Conservation (phyloP, 306 rosid genomes). For the Herpetospermum pedunculosum region DNA sequence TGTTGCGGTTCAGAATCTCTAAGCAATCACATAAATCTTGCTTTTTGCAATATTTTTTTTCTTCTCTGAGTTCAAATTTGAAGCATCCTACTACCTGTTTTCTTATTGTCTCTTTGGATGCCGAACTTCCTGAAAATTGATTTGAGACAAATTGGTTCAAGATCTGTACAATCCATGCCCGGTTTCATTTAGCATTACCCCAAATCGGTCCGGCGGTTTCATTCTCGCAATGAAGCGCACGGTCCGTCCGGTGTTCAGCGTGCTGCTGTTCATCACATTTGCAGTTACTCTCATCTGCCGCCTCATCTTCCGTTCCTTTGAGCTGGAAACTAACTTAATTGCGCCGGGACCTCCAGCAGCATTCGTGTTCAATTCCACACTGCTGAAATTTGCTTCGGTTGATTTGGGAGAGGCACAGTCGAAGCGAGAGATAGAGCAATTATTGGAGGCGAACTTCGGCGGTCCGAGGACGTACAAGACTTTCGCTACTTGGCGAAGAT, state of each 20-base stretch:
- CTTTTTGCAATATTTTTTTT: not conserved
- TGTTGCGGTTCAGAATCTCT: not conserved
- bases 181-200: slow-evolving; percentile 31
- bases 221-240: slow-evolving; percentile 53
- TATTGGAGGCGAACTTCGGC: slow-evolving; percentile 64
- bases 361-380: slow-evolving; percentile 48
- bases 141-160: slow-evolving; percentile 29
- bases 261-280: slow-evolving; percentile 45
- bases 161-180: slow-evolving; percentile 24
- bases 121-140: slow-evolving; percentile 38
- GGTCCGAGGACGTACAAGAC: slow-evolving; percentile 56
- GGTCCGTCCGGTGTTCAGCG: slow-evolving; percentile 51
- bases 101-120: slow-evolving; percentile 22
- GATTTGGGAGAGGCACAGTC: slow-evolving; percentile 44
- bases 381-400: slow-evolving; percentile 49
- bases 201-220: slow-evolving; percentile 17
- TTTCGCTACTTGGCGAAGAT: slow-evolving; percentile 61
- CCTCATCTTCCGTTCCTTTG: slow-evolving; percentile 40
- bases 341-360: slow-evolving; percentile 15
- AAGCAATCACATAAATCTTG: slow-evolving; percentile 2
- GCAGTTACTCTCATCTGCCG: slow-evolving; percentile 47
- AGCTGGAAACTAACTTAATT: slow-evolving; percentile 24
- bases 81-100: not conserved
- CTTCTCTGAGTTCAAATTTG: not conserved
- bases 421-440: slow-evolving; percentile 52